Conservation (phyloP, 2,329 filamentous ascomycete species). For the Madurella mycetomatis region DNA sequence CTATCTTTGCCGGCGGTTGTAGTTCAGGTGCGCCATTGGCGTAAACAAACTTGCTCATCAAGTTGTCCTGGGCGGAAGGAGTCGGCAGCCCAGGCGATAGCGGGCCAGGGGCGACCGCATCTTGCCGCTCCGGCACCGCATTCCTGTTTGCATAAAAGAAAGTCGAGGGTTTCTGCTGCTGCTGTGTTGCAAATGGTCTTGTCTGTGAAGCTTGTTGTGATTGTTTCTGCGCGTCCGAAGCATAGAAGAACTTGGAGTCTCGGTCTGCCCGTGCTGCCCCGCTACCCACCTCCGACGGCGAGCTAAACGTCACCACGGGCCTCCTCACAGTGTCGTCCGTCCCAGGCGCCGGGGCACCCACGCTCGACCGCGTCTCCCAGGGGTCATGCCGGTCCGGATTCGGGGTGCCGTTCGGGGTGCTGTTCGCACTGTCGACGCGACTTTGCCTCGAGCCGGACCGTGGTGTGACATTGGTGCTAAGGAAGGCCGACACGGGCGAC, state of each 20-base stretch:
- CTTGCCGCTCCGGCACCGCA: slow-evolving; percentile 37
- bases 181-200: slow-evolving; percentile 30
- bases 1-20: slow-evolving; percentile 33
- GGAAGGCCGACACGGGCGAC: slow-evolving; percentile 50
- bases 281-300: slow-evolving; percentile 33
- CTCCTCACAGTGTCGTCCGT: slow-evolving; percentile 28
- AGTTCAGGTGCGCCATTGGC: slow-evolving; percentile 61
- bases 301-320: slow-evolving; percentile 37
- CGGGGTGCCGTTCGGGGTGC: slow-evolving; percentile 62
- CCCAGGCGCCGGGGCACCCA: slow-evolving; percentile 33
- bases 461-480: slow-evolving; percentile 70
- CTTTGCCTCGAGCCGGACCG: slow-evolving; percentile 70
- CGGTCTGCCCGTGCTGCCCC: slow-evolving; percentile 30
- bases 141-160: slow-evolving; percentile 56
- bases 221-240: slow-evolving; percentile 62
- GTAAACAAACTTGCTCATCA: slow-evolving; percentile 67
- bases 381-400: slow-evolving; percentile 41
- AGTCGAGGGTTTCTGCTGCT: slow-evolving; percentile 37
- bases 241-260: slow-evolving; percentile 84
- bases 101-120: slow-evolving; percentile 28
- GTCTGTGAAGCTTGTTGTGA: slow-evolving; percentile 23
- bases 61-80: slow-evolving; percentile 26
- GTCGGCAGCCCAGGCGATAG: slow-evolving; percentile 33
- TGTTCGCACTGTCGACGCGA: slow-evolving; percentile 63
- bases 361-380: slow-evolving; percentile 39